Evolutionary conservation across 306 rosid genomes (phyloP), one percentile per base, ranked within the genome.

Genomic region (Crataegus laevigata): DNA sequence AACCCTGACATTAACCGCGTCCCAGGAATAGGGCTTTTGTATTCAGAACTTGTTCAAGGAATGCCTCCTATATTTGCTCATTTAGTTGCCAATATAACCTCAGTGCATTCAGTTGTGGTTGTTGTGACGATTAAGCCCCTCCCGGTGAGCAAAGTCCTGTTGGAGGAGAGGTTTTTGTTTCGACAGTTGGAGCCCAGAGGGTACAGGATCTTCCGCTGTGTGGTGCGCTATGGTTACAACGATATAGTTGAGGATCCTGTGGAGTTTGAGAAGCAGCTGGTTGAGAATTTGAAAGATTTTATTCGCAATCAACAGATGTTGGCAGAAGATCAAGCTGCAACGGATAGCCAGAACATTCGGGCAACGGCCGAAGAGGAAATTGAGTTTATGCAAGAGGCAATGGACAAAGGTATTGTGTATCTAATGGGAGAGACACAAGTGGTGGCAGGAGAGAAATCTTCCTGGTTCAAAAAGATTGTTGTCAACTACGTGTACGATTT

Each of bases 41-140:
- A 89, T 22, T 89, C 94, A 0, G 94, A 93, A 71, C 86, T 93
- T 1, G 96, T 90, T 13, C 94, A 89, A 34, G 98, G 96, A 3
- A 83, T 90, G 74, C 98, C 96, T 62, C 94, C 98, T 0, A 89
- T 92, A 14, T 92, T 92, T 71, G 78, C 85, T 11, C 98, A 92
- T 79, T 80, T 90, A 11, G 42, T 93, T 45, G 55, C 82, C 14
- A 88, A 78, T 52, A 77, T 93, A 8, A 91, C 91, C 1, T 87
- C 96, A 1, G 81, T 90, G 66, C 96, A 90, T 22, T 89, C 94
- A 0, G 82, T 90, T 18, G 68, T 90, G 7, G 88, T 93, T 3
- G 83, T 90, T 28, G 93, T 93, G 67, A 87, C 93, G 5, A 89
- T 93, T 69, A 93, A 93, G 86, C 57, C 90, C 2, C 76, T 93